These are phyloP conservation scores for Rhynchospora breviuscula DNA, from an alignment of 176 grass and related monocot species.

Conservation along the genomic window DNA sequence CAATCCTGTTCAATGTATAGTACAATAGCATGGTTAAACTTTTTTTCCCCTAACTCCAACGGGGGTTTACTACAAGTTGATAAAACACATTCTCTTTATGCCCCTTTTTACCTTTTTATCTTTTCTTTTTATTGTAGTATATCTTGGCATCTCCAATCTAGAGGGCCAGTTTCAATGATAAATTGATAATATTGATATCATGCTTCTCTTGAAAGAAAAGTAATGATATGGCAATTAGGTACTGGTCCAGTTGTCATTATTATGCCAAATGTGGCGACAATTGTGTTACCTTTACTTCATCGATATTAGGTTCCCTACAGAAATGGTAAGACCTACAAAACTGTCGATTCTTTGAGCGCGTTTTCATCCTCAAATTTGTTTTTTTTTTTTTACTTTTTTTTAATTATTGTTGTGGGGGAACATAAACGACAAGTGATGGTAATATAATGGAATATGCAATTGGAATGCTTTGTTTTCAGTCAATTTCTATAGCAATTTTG, in stretches of 20 bases:
- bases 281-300: constrained; percentile 12
- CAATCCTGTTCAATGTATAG: no score
- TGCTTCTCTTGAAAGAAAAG: constrained; percentile 22
- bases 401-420: no score
- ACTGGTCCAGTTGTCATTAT: background rate
- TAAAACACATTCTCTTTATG: no score
- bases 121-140: background rate
- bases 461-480: background rate
- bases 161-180: background rate
- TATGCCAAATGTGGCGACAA: background rate
- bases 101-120: background rate
- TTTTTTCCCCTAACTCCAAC: no score
- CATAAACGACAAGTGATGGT: no score
- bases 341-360: background rate
- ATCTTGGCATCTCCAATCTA: background rate
- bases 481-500: background rate
- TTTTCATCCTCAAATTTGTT: background rate
- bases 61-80: no score
- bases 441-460: no score
- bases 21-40: no score
- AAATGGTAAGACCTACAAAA: background rate
- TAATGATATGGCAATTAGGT: constrained; percentile 17
- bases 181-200: background rate
- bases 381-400: background rate
- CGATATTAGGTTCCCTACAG: background rate